A percentile compares a stretch with the other conserved stretches of the same genome.
These are phyloP conservation scores for Hortiboletus campestris DNA, from an alignment of 768 basidiomycete species.

Conservation along the genomic window DNA sequence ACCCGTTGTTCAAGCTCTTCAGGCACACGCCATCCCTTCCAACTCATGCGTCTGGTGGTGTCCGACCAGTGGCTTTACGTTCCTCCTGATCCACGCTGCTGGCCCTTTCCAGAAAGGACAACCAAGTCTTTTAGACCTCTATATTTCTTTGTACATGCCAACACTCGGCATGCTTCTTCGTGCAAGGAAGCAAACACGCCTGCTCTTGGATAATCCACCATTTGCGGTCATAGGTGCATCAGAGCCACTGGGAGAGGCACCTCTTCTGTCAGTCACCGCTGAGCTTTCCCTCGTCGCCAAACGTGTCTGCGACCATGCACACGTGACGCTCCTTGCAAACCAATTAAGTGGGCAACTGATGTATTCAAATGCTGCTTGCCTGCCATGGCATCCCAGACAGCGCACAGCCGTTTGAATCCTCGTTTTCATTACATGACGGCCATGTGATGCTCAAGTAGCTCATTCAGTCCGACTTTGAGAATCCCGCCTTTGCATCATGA, in stretches of 20 bases:
- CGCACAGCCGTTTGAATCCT: constrained; percentile 12
- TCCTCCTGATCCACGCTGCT: background rate
- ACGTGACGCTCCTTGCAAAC: constrained; percentile 1
- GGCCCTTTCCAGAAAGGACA: background rate
- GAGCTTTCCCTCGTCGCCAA: constrained; percentile 10
- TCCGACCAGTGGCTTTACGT: background rate
- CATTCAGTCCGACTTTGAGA: background rate
- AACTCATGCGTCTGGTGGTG: too few species aligned
- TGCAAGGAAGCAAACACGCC: background rate
- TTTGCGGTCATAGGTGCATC: constrained; percentile 2
- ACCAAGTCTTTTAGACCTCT: background rate
- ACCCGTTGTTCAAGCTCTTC: background rate
- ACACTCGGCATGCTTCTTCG: constrained; percentile 19
- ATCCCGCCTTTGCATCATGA: constrained; percentile 5
- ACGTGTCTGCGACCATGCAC: background rate
- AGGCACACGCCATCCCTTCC: background rate
- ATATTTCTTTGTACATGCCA: constrained; percentile 26
- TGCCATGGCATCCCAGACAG: constrained; percentile 20
- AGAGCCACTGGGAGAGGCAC: background rate
- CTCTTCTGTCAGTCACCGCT: background rate
- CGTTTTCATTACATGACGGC: constrained; percentile 7
- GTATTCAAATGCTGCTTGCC: constrained; percentile 13
- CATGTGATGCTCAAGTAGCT: constrained; percentile 6
- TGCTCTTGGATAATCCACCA: background rate
- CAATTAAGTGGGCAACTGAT: background rate